Evolutionary conservation across 208 protist species (phyloP).

Genomic region (Wallacemonas rigidus): DNA sequence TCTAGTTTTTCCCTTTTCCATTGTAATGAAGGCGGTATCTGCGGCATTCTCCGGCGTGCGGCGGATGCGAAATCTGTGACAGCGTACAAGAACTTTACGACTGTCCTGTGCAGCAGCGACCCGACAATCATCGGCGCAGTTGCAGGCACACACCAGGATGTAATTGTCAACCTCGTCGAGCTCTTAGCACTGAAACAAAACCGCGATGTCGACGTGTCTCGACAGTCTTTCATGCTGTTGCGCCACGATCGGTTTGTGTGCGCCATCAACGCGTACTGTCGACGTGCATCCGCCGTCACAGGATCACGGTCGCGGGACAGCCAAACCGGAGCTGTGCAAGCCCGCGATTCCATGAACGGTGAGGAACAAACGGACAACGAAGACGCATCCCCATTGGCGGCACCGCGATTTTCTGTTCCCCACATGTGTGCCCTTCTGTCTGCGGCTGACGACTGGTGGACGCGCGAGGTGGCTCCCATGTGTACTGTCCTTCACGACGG

Average conservation of each 20-base stretch:
- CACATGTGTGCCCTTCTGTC: background rate
- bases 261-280: no score
- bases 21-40: background rate
- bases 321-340: no score
- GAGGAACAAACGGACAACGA: no score
- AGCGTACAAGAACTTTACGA: background rate
- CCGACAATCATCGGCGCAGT: background rate
- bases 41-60: background rate
- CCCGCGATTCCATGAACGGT: no score
- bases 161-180: background rate
- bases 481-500: background rate
- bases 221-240: no score
- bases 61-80: background rate
- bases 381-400: background rate
- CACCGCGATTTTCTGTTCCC: background rate
- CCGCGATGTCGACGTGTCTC: no score
- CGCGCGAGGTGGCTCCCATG: background rate
- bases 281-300: no score
- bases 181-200: background rate
- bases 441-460: background rate
- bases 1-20: background rate
- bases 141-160: background rate
- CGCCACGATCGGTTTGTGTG: no score
- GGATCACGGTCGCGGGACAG: no score
- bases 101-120: slow-evolving; percentile 2